Conservation (phyloP, 2,329 filamentous ascomycete species). For the Fusarium sp. region DNA sequence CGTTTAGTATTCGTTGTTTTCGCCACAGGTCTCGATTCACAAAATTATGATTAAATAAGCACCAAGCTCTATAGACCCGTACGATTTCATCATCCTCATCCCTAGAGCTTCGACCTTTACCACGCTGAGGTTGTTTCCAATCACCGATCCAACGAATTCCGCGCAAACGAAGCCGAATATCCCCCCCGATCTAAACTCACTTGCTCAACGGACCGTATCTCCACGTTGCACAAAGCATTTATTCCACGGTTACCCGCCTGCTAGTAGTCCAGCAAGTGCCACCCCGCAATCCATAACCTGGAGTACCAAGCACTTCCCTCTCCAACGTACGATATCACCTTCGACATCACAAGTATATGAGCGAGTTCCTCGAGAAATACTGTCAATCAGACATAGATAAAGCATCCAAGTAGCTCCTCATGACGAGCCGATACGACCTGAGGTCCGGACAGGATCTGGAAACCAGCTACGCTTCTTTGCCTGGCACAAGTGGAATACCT, state of each 20-base stretch:
- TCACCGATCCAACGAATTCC: not conserved
- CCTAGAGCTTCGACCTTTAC: constrained; percentile 25
- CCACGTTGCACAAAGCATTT: not conserved
- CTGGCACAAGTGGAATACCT: constrained; percentile 48
- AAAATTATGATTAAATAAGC: constrained; percentile 39
- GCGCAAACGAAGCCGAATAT: not conserved
- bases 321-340: constrained; percentile 15
- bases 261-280: constrained; percentile 9
- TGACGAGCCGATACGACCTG: constrained; percentile 47
- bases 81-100: constrained; percentile 34
- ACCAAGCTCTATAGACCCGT: constrained; percentile 26
- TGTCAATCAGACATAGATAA: not conserved
- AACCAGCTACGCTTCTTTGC: constrained; percentile 49
- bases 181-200: not conserved
- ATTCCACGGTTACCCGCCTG: not conserved
- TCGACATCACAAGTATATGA: not conserved
- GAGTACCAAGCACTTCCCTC: constrained; percentile 9
- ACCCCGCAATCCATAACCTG: constrained; percentile 29
- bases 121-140: not conserved
- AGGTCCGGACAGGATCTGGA: constrained; percentile 46
- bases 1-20: not conserved
- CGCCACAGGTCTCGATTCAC: not conserved
- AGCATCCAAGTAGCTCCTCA: constrained; percentile 14
- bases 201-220: not conserved
- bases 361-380: not conserved